Conservation (phyloP, 441 rosid species). For the Sinapis alba region DNA sequence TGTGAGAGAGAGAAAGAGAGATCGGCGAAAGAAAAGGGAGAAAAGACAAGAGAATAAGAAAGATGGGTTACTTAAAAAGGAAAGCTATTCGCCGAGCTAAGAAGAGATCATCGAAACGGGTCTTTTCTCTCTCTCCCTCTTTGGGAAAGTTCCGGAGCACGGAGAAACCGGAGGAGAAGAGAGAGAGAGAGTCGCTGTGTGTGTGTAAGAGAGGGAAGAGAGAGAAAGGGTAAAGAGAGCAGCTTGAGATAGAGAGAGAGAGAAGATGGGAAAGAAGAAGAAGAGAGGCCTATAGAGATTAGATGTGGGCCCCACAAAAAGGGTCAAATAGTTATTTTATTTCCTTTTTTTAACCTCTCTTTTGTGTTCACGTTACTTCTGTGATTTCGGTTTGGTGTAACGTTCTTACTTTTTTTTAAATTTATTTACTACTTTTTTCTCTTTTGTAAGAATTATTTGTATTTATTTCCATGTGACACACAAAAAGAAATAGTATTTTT, state of each 20-base stretch:
- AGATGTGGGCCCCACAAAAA: neutral
- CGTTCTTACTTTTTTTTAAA: neutral
- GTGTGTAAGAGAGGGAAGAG: constrained; percentile 20
- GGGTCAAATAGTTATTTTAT: neutral
- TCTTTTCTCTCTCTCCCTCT: constrained; percentile 33
- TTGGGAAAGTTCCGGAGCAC: constrained; percentile 22
- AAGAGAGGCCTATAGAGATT: constrained; percentile 26
- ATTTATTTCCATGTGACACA: neutral
- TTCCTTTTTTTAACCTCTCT: neutral
- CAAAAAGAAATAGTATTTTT: neutral
- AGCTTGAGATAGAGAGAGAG: neutral
- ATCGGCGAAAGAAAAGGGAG: constrained; percentile 24
- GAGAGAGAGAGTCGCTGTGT: constrained; percentile 34
- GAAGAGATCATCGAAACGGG: constrained; percentile 10
- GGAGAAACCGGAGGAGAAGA: constrained; percentile 2
- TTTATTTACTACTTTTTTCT: neutral
- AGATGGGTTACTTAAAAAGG: constrained; percentile 20
- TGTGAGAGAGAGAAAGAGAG: constrained; percentile 18
- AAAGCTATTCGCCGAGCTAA: constrained; percentile 6
- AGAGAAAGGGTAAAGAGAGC: neutral
- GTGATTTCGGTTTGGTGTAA: neutral
- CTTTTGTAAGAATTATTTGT: neutral
- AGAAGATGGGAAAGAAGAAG: constrained; percentile 20
- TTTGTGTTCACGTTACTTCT: neutral
- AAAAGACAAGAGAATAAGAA: constrained; percentile 20